These are phyloP conservation scores for Mortierella sp. DNA, from an alignment of 371 early-diverging fungal genomes.

Conservation along the genomic window DNA sequence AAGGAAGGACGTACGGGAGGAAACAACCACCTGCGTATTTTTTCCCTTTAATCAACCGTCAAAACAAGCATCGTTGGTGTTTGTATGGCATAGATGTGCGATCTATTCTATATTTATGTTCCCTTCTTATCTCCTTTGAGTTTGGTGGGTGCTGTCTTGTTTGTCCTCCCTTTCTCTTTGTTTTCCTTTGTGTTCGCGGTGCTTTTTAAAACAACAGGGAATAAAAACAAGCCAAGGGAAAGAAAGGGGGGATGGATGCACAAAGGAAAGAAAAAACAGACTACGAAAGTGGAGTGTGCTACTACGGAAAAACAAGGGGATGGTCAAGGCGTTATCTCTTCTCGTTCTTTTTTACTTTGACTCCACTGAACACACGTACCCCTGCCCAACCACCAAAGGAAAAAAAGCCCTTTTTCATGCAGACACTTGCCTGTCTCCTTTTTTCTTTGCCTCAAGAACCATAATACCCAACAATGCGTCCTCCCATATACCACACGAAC, in stretches of 20 bases:
- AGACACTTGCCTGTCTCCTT: background rate
- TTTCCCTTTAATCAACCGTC: background rate
- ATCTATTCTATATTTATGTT: conserved; percentile 1
- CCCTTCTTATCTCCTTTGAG: conserved; percentile 3
- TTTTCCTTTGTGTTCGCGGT: background rate
- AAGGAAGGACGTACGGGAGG: background rate
- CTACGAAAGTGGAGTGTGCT: background rate
- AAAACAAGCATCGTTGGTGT: background rate
- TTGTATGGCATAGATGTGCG: background rate
- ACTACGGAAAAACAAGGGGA: conserved; percentile 8
- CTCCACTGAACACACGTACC: background rate
- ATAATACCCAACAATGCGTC: conserved; percentile 8
- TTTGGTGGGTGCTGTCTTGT: background rate
- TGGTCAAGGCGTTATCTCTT: conserved; percentile 10
- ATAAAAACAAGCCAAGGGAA: background rate
- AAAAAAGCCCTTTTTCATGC: background rate
- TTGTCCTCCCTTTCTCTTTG: background rate
- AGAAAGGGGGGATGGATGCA: background rate
- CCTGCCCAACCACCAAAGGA: background rate
- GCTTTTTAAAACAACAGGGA: background rate
- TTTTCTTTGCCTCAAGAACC: background rate
- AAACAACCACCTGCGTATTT: background rate
- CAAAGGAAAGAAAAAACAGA: background rate
- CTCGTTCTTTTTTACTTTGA: background rate
- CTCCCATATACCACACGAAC: background rate